Evolutionary conservation across 2,329 filamentous ascomycete species (phyloP), one percentile per base, ranked within the genome.

Genomic region (Neofusicoccum laricinum): DNA sequence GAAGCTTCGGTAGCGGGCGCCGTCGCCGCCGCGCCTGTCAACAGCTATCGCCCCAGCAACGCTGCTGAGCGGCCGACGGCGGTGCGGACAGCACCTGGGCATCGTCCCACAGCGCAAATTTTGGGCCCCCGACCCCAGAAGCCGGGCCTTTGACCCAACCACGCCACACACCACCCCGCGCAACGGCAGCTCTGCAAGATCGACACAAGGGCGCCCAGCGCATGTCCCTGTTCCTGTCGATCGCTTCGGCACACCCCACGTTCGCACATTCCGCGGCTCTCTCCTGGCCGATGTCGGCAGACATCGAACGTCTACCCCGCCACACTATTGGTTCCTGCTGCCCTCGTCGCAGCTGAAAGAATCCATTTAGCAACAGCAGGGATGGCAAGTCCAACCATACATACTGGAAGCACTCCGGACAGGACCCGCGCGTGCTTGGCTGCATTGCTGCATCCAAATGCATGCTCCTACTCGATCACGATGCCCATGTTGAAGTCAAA

Each of bases 151-250:
- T 15, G n/a, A 43, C 46, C 8, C 15, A 32, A 21, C 30, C 41
- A 59, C 34, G 55, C 55, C 55, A 59, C 53, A 21, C 41, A 36
- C 25, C 43, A 36, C 41, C 32, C 43, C 55, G 38, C 51, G 40
- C 21, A 15, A 10, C 30, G 40, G 30, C 30, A 21, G 21, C 25
- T 58, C 48, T 58, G 40, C 30, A 34, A 11, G 55, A 59, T 59
- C 41, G 46, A n/a, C 55, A 25, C 40, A 45, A 45, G 55, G 55
- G 41, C 43, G 25, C 11, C 38, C 51, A n/a, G n/a, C n/a, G n/a
- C n/a, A 30, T 21, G 34, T 36, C 25, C 25, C 25, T 34, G 55
- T 59, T 14, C 55, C 55, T 59, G 55, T 57, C 51, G 55, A 59
- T 59, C 53, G 15, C 25, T 19, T 32, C 55, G 19, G 19, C 15